These are phyloP conservation scores for Pseudonitzschia pungens DNA, from an alignment of 108 stramenopile genomes.

Conservation along the genomic window DNA sequence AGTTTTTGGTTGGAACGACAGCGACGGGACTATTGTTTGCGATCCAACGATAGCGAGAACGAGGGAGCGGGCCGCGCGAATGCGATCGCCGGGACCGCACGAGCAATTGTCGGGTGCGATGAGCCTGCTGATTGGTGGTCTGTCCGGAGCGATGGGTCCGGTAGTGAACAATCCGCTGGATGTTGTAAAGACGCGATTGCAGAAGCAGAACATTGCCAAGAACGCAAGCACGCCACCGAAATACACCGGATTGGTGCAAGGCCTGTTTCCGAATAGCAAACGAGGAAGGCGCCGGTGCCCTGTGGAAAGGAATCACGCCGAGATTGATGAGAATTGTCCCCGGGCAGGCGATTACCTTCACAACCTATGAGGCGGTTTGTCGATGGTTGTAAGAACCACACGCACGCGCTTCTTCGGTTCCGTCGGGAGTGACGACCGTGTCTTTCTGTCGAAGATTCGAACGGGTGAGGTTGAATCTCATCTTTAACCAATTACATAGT, in stretches of 20 bases:
- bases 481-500: too few relatives aligned
- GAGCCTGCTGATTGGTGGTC: constrained; percentile 88
- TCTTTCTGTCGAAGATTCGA: too few relatives aligned
- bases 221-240: constrained; percentile 65
- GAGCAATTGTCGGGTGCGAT: constrained; percentile 73
- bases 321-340: constrained; percentile 94
- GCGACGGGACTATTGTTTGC: background rate
- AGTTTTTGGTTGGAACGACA: constrained; percentile 37
- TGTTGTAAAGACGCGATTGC: constrained; percentile 95
- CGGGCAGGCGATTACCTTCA: constrained; percentile 98
- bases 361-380: constrained; percentile 88
- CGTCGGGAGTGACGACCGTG: too few relatives aligned
- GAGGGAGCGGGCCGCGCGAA: constrained; percentile 28
- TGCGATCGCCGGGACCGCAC: constrained; percentile 18
- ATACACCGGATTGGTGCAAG: constrained; percentile 86
- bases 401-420: too few relatives aligned
- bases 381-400: background rate
- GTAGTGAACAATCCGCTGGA: constrained; percentile 92
- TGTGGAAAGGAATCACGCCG: constrained; percentile 98
- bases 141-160: constrained; percentile 95
- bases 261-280: constrained; percentile 79
- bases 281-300: constrained; percentile 90
- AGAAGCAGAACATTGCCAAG: constrained; percentile 86
- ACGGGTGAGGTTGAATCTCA: too few relatives aligned
- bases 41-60: constrained; percentile 9